These are phyloP conservation scores for Scutellaria minor DNA, from an alignment of 257 asterid genomes.

Conservation along the genomic window DNA sequence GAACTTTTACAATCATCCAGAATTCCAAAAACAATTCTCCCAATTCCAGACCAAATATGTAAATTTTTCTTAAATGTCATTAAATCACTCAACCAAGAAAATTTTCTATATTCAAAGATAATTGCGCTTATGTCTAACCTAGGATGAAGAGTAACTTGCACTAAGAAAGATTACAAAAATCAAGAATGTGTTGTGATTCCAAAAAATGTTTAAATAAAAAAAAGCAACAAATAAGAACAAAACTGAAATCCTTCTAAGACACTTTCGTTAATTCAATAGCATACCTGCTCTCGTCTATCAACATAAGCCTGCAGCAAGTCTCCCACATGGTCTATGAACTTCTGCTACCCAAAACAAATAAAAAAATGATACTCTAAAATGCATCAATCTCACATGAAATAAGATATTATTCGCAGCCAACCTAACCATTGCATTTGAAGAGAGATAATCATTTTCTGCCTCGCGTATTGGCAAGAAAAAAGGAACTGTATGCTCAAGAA, in stretches of 20 bases:
- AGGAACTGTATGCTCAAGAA: slow-evolving; percentile 87
- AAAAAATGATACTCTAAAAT: slow-evolving; percentile 29
- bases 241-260: slow-evolving; percentile 1
- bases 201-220: neutral
- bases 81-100: neutral
- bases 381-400: slow-evolving; percentile 29
- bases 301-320: slow-evolving; percentile 94
- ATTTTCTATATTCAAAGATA: neutral
- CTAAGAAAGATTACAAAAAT: slow-evolving; percentile 2
- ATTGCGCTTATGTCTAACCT: neutral
- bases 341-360: slow-evolving; percentile 57
- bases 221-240: too few relatives aligned
- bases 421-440: slow-evolving; percentile 92
- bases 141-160: neutral
- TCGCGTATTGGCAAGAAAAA: slow-evolving; percentile 95
- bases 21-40: too few relatives aligned
- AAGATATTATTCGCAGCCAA: slow-evolving; percentile 32
- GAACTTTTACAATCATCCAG: too few relatives aligned
- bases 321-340: slow-evolving; percentile 91
- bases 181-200: slow-evolving; percentile 2
- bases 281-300: slow-evolving; percentile 98
- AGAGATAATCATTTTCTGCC: slow-evolving; percentile 80
- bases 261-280: slow-evolving; percentile 7
- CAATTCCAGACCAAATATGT: too few relatives aligned
- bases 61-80: neutral